These are phyloP conservation scores for Cicer pinnatifidum DNA, from an alignment of 306 rosid genomes.

Conservation along the genomic window DNA sequence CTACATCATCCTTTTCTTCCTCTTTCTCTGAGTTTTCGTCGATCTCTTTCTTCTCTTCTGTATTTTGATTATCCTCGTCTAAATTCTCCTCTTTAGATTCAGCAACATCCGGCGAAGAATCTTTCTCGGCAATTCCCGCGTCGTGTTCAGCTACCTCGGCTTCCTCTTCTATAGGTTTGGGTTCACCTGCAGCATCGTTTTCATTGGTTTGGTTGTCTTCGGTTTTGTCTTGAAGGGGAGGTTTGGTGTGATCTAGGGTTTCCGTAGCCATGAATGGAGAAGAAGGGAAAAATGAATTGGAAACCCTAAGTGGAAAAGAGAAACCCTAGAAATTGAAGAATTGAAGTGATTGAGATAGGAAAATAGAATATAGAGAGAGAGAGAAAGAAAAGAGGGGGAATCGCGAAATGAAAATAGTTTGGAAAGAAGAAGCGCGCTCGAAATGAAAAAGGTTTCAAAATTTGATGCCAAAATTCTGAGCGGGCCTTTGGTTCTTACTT, in stretches of 20 bases:
- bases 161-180: background rate
- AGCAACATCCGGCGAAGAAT: background rate
- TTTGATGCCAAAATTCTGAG: constrained; percentile 60
- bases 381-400: constrained; percentile 33
- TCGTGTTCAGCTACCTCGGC: background rate
- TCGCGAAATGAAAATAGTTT: constrained; percentile 33
- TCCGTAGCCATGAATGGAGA: constrained; percentile 65
- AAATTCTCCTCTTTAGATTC: constrained; percentile 35
- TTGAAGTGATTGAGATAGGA: background rate
- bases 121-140: background rate
- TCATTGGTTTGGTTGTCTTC: background rate
- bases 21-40: constrained; percentile 14
- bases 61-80: constrained; percentile 17
- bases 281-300: background rate
- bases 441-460: constrained; percentile 52
- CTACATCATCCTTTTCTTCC: background rate
- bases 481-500: constrained; percentile 43
- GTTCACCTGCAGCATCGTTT: background rate
- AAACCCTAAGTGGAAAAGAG: constrained; percentile 51
- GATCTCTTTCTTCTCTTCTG: constrained; percentile 30
- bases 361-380: constrained; percentile 9
- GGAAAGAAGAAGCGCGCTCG: constrained; percentile 46
- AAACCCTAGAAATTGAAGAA: constrained; percentile 47
- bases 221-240: constrained; percentile 45
- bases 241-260: constrained; percentile 66